Conservation (phyloP, 2,329 filamentous ascomycete species). For the Aspergillus aculeatus region DNA sequence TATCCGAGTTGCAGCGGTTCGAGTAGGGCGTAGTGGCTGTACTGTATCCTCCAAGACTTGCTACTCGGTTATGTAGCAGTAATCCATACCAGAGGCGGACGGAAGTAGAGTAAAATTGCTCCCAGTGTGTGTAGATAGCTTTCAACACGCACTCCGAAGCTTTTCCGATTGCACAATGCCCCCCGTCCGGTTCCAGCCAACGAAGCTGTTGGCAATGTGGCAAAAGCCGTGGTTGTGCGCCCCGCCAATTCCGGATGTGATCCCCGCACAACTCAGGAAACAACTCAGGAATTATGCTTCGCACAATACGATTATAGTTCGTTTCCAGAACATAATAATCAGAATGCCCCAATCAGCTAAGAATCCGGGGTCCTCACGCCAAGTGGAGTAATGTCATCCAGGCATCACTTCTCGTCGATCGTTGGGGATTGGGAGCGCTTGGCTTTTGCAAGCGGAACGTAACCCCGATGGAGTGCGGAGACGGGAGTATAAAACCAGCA, state of each 20-base stretch:
- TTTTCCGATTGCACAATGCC: neutral
- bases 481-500: neutral
- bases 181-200: neutral
- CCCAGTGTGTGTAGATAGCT: neutral
- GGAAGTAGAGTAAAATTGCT: neutral
- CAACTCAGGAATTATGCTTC: neutral
- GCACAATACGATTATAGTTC: too few relatives aligned
- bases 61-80: neutral
- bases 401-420: neutral
- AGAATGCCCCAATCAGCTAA: neutral
- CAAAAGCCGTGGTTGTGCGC: neutral
- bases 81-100: neutral
- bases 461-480: neutral
- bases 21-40: neutral
- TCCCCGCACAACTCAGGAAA: neutral
- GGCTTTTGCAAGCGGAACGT: neutral
- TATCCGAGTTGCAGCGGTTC: constrained; percentile 16
- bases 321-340: too few relatives aligned
- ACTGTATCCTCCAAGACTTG: too few relatives aligned
- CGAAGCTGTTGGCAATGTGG: neutral
- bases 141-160: neutral
- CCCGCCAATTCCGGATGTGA: neutral
- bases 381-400: neutral
- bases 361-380: neutral
- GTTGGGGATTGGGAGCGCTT: neutral